Evolutionary conservation across 179 eudicot species (phyloP), one percentile per base, ranked within the genome.

Genomic region (Corrigiola litoralis): DNA sequence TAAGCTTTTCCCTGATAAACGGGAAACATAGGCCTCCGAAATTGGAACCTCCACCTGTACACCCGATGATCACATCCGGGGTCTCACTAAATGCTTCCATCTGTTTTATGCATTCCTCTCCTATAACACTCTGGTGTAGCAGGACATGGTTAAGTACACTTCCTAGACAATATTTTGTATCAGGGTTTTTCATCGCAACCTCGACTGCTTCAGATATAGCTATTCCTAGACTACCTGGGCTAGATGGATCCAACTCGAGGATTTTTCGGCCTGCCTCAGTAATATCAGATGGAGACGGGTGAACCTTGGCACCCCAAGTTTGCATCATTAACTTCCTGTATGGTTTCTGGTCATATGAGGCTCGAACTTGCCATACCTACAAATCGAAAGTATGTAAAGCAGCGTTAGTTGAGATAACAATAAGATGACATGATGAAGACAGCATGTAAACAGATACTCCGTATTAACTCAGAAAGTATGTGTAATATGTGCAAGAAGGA

Each of bases 201-300:
- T 94, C 99, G 23, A 87, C 99, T 18, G 99, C 99, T 72, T 94
- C 99, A 24, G 99, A 94, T 49, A 94, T 90, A 1, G 99, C 99
- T 14, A 94, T 90, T 51, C 99, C 99, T 77, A 94, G 72, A 63
- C 99, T 94, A 11, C 99, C 99, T 0, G 99, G 97, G 78, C 89
- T 90, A 12, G 67, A 67, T 23, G 95, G 95, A 66, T 94, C 91
- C 18, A 44, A 62, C 59, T 77, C 66, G 24, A 94, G 94, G 55
- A 94, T 81, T 33, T 69, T 83, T 58, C 85, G 78, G 23, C 99
- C 99, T 34, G 85, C 62, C 57, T 87, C 85, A 9, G 99, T 94
- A 50, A 88, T 16, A 12, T 63, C 78, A 9, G 99, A 94, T 46
- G 99, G 99, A 29, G 99, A 94, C 1, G 99, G 96, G 47, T 94